These are phyloP conservation scores for Acacia crassicarpa DNA, from an alignment of 306 rosid genomes.

Conservation along the genomic window DNA sequence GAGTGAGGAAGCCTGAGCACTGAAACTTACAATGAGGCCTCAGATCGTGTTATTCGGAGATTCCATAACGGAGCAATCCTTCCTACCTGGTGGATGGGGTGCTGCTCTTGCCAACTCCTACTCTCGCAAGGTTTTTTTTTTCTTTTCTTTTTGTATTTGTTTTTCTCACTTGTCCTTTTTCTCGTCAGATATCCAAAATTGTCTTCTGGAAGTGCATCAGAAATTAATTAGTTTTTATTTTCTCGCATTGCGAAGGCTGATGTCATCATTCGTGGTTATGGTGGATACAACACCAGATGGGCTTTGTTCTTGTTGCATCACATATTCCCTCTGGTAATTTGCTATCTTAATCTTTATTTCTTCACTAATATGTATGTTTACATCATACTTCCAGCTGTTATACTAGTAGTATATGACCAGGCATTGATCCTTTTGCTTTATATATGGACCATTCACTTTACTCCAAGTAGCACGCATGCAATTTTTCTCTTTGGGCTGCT, in stretches of 20 bases:
- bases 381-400: neutral
- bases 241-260: slow-evolving; percentile 57
- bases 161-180: neutral
- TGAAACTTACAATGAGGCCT: slow-evolving; percentile 46
- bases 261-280: slow-evolving; percentile 76
- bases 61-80: slow-evolving; percentile 72
- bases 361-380: neutral
- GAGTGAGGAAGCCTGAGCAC: neutral
- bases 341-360: neutral
- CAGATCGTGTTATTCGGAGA: slow-evolving; percentile 82
- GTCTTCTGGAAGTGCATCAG: neutral
- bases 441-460: neutral
- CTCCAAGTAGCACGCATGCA: neutral
- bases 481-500: neutral
- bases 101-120: slow-evolving; percentile 71
- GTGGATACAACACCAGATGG: slow-evolving; percentile 88
- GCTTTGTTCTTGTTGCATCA: slow-evolving; percentile 77
- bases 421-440: neutral
- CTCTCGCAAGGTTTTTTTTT: slow-evolving; percentile 64
- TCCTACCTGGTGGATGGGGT: slow-evolving; percentile 76
- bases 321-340: slow-evolving; percentile 66
- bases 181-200: slow-evolving; percentile 11
- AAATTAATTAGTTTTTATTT: neutral
- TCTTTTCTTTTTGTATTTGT: neutral
- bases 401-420: too few relatives aligned